Base-by-base conservation (phyloP, 73 alveolate species). In the Stentor coeruleus region DNA sequence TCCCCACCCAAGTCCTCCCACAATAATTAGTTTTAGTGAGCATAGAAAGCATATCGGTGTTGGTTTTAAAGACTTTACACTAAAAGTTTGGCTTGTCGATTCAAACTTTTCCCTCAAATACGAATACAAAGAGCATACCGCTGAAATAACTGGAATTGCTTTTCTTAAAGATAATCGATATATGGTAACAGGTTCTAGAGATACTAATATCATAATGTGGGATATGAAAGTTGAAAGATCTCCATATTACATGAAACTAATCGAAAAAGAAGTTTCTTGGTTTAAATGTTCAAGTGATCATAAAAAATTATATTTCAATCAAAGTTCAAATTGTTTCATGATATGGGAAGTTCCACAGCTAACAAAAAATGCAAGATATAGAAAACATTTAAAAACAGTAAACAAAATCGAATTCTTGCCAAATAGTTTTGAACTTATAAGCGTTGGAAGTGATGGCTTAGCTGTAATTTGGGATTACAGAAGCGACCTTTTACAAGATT, bases 141-240 rank as follows among this genome's bases (percentile, higher is more conserved):
- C 28, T 6, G 66, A 49, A 49, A 66, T 66, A 37, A 66, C 79
- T 1, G 79, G 79, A 26, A 20, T 66, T 66, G 40, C n/a, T 31
- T 31, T 66, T 66, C 20, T 31, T 15, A 20, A 66, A 33, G 79
- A 66, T 40, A 31, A 31, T 11, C n/a, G 37, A 33, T 66, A 66
- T 40, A 20, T 66, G 37, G 33, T 66, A 28, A 28, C 79, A 66
- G 79, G 40, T 15, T 28, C 49, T 2, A 20, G n/a, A 2, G 37
- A 31, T 2, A 31, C 26, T 20, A 66, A 20, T 2, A 66, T 66
- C 39, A 66, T 31, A 14, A 20, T 20, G n/a, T 66, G 79, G 79
- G 37, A 31, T 40, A 66, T 66, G 79, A 66, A 66, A 66, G 37
- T 49, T 11, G 66, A 49, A 49, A 6, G 66, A 11, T 49, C 66